A percentile compares a stretch with the other conserved stretches of the same genome.
These are phyloP conservation scores for Starmerella sp. DNA, from an alignment of 805 yeast genomes.

Conservation along the genomic window DNA sequence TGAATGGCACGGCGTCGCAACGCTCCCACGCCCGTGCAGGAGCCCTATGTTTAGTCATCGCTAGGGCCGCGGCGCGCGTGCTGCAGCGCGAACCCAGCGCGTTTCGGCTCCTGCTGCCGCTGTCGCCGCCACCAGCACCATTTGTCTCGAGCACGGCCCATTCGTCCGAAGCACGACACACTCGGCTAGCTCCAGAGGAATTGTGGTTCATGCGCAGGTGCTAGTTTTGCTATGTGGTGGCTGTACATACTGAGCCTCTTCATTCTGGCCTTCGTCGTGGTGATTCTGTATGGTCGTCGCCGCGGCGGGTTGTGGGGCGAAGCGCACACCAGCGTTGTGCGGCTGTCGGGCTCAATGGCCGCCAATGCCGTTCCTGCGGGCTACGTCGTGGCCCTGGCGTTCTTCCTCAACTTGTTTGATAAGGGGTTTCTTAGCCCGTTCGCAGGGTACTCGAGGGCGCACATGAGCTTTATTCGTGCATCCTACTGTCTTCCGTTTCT, in stretches of 20 bases:
- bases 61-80: not conserved
- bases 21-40: too few relatives aligned
- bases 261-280: slow-evolving; percentile 1
- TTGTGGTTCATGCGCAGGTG: not conserved
- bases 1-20: not conserved
- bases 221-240: not conserved
- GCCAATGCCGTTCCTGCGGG: slow-evolving; percentile 20
- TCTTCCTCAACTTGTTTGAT: slow-evolving; percentile 20
- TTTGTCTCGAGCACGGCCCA: too few relatives aligned
- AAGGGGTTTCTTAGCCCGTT: not conserved
- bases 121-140: not conserved
- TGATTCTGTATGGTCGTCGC: slow-evolving; percentile 5
- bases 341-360: slow-evolving; percentile 12
- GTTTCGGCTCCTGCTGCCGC: not conserved
- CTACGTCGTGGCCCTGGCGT: slow-evolving; percentile 15
- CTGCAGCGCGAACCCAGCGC: not conserved
- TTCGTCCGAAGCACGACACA: too few relatives aligned
- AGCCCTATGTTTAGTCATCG: slow-evolving; percentile 4
- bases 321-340: not conserved
- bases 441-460: slow-evolving; percentile 7
- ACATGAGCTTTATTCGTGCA: slow-evolving; percentile 14
- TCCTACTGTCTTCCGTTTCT: slow-evolving; percentile 20
- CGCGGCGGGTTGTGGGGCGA: not conserved
- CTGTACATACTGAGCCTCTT: not conserved
- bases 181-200: too few relatives aligned